A percentile compares a stretch with the other conserved stretches of the same genome.
These are phyloP conservation scores for Marasmius fiardii DNA, from an alignment of 1,284 basidiomycete species.

Conservation along the genomic window DNA sequence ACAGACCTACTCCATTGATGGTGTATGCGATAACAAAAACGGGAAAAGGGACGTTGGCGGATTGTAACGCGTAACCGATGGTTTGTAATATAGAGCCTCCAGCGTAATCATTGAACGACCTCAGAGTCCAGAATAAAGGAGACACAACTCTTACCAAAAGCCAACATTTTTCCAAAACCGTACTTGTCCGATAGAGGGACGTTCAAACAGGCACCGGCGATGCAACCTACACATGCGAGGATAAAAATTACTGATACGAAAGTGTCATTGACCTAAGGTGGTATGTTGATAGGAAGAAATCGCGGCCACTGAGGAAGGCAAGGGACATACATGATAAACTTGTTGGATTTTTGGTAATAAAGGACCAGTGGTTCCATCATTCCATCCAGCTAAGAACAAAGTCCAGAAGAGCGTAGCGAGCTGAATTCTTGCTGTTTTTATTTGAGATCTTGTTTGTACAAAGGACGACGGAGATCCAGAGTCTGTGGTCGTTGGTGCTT, in stretches of 20 bases:
- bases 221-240: slow-evolving; percentile 13
- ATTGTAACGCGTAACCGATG: slow-evolving; percentile 50
- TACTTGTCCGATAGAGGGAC: slow-evolving; percentile 50
- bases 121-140: too few species aligned
- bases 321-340: slow-evolving; percentile 12
- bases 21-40: slow-evolving; percentile 54
- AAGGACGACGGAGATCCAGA: too few species aligned
- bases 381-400: slow-evolving; percentile 16
- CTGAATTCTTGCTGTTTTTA: slow-evolving; percentile 2
- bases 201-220: slow-evolving; percentile 36
- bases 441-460: not conserved
- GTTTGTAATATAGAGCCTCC: slow-evolving; percentile 21
- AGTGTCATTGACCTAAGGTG: not conserved
- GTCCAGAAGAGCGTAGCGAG: slow-evolving; percentile 11
- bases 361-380: slow-evolving; percentile 16
- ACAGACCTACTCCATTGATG: slow-evolving; percentile 62
- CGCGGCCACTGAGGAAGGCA: not conserved
- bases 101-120: not conserved
- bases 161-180: slow-evolving; percentile 55
- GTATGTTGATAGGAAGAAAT: too few species aligned
- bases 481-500: too few species aligned
- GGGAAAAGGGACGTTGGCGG: slow-evolving; percentile 63
- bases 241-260: slow-evolving; percentile 22
- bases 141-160: not conserved
- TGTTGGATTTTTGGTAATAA: slow-evolving; percentile 15